Base-by-base conservation (phyloP, 73 alveolate genomes). In the Stentor coeruleus region DNA sequence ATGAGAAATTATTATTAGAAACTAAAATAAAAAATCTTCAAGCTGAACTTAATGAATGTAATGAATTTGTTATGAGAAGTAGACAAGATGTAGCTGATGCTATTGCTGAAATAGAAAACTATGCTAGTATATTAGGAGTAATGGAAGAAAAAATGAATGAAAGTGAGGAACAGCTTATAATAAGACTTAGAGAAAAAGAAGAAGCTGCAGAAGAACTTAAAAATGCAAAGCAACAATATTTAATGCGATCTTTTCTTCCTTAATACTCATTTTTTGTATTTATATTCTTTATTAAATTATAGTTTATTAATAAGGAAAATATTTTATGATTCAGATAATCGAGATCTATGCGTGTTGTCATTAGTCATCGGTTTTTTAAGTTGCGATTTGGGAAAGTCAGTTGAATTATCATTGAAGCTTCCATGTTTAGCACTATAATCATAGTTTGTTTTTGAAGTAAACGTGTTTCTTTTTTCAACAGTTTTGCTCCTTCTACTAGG, bases 121-220 rank as follows among this genome's bases (percentile, higher is more conserved):
- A 66, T 33, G 79, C 79, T 20, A 20, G 39, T 33, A 20, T 66
- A 11, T 33, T 66, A 11, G 39, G 39, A 28, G 37, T 66, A 26
- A 26, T 66, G 39, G 79, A 66, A 66, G 79, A 66, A 66, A 66
- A 66, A 2, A 66, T 66, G 40, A 66, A 20, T 1, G 79, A 66
- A 66, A 66, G 49, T 20, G 79, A 66, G 37, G 79, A 66, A 66
- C n/a, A 31, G 39, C 42, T 66, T 33, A 26, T 20, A 33, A 66
- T 20, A 1, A 15, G 40, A 28, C 40, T 20, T 1, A 20, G 37
- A 20, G 79, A 66, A 66, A 66, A 31, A 66, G 79, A 66, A 20
- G 14, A 28, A 26, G 79, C 79, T 66, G 37, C n/a, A 1, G 40
- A 20, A 11, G 79, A 66, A 66, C n/a, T 31, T 20, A 20, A 66